Evolutionary conservation across 2,329 filamentous ascomycete genomes (phyloP).

Genomic region (Alternaria hordeiaustralica): DNA sequence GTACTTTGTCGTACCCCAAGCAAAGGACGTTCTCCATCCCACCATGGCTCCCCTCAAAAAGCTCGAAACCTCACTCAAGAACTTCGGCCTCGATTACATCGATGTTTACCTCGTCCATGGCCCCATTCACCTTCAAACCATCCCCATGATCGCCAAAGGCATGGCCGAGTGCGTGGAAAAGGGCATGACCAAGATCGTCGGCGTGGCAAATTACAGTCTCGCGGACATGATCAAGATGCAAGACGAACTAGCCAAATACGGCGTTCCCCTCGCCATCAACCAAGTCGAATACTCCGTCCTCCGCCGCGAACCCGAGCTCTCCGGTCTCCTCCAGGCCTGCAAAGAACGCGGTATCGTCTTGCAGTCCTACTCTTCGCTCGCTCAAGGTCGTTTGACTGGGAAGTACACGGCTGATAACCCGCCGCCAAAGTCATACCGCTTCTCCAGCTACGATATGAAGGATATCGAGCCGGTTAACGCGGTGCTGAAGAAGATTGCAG

Average conservation of each 20-base stretch:
- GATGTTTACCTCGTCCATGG: slow-evolving; percentile 1
- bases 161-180: slow-evolving; percentile 1
- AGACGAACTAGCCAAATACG: neutral
- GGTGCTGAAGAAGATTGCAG: slow-evolving; percentile 46
- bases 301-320: slow-evolving; percentile 51
- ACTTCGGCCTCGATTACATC: slow-evolving; percentile 1
- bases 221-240: neutral
- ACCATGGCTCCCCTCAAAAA: neutral
- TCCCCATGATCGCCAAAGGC: neutral
- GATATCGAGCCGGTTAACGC: slow-evolving; percentile 50
- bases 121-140: slow-evolving; percentile 1
- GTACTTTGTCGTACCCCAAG: slow-evolving; percentile 1
- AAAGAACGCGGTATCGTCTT: slow-evolving; percentile 51
- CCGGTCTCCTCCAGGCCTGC: slow-evolving; percentile 47
- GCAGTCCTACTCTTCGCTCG: slow-evolving; percentile 53
- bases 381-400: slow-evolving; percentile 39
- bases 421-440: slow-evolving; percentile 47
- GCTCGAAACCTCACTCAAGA: neutral
- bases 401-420: slow-evolving; percentile 48
- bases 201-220: slow-evolving; percentile 1
- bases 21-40: neutral
- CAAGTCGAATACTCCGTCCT: slow-evolving; percentile 56
- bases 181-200: neutral
- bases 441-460: slow-evolving; percentile 54
- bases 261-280: slow-evolving; percentile 52